Evolutionary conservation across 2,329 filamentous ascomycete species (phyloP).

Genomic region (Gremmenia infestans): DNA sequence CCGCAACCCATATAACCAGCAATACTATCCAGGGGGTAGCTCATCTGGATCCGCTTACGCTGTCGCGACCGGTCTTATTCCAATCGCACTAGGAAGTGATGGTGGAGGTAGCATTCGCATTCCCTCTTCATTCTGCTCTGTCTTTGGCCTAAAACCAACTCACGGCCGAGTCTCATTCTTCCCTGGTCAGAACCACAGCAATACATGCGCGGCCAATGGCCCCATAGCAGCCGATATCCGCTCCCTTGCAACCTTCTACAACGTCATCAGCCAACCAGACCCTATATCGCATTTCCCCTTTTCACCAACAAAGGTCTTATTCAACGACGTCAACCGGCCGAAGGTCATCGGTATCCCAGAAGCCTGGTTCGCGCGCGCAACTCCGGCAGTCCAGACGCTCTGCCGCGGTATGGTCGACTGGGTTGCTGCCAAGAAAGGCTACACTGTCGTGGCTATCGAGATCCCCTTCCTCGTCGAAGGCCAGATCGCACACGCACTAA

Average conservation of each 20-base stretch:
- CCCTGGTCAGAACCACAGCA: conserved; percentile 41
- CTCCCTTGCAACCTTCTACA: conserved; percentile 75
- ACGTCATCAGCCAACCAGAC: conserved; percentile 68
- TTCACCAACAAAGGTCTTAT: conserved; percentile 34
- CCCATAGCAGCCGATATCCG: conserved; percentile 71
- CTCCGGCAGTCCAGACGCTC: conserved; percentile 54
- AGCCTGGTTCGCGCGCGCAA: conserved; percentile 65
- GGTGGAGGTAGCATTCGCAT: conserved; percentile 62
- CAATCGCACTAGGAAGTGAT: conserved; percentile 78
- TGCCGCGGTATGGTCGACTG: conserved; percentile 59
- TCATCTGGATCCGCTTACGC: conserved; percentile 89
- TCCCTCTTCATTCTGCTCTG: conserved; percentile 25
- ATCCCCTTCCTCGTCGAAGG: conserved; percentile 64
- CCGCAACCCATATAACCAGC: conserved; percentile 64
- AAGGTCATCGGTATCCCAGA: conserved; percentile 56
- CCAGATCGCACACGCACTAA: conserved; percentile 70
- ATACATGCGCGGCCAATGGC: conserved; percentile 57
- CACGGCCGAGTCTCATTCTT: conserved; percentile 56
- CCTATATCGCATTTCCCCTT: conserved; percentile 56
- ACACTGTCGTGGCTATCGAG: conserved; percentile 51
- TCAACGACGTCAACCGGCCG: not conserved
- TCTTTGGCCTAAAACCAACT: conserved; percentile 75
- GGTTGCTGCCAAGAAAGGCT: conserved; percentile 45
- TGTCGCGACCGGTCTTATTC: conserved; percentile 58
- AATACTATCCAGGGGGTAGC: conserved; percentile 78